phyloP scores from a whole-genome alignment of 176 grass and related monocot genomes.

The Carex parvula region DNA sequence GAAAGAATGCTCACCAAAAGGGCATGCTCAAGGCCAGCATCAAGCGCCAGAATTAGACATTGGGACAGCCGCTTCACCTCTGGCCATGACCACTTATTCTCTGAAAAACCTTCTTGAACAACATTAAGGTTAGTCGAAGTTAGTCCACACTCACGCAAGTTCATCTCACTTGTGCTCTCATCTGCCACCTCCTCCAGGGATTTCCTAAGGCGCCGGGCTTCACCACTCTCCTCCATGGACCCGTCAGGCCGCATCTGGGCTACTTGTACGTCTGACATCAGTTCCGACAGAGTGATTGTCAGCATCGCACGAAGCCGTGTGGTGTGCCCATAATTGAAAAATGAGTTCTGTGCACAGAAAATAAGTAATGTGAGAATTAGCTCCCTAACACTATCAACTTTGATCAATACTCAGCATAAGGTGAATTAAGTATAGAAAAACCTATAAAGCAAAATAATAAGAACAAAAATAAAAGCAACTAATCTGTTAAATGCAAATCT shows the following conservation, averaged over 20 bases:
- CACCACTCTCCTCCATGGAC: constrained; percentile 94
- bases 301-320: constrained; percentile 94
- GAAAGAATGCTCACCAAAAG: constrained; percentile 56
- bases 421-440: neutral
- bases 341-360: constrained; percentile 62
- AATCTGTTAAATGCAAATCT: neutral
- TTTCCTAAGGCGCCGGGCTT: constrained; percentile 79
- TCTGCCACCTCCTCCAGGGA: constrained; percentile 93
- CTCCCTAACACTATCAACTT: neutral
- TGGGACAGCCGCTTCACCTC: constrained; percentile 88
- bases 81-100: constrained; percentile 88
- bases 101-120: constrained; percentile 55
- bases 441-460: neutral
- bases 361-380: constrained; percentile 37
- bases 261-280: constrained; percentile 97
- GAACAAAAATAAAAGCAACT: neutral
- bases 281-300: constrained; percentile 95
- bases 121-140: constrained; percentile 55
- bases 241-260: constrained; percentile 94
- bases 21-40: constrained; percentile 90
- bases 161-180: constrained; percentile 46
- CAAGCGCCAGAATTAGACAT: constrained; percentile 89
- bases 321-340: constrained; percentile 89
- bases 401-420: neutral
- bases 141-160: constrained; percentile 76